These are phyloP conservation scores for Comarum palustre DNA, from an alignment of 306 rosid species.

Conservation along the genomic window DNA sequence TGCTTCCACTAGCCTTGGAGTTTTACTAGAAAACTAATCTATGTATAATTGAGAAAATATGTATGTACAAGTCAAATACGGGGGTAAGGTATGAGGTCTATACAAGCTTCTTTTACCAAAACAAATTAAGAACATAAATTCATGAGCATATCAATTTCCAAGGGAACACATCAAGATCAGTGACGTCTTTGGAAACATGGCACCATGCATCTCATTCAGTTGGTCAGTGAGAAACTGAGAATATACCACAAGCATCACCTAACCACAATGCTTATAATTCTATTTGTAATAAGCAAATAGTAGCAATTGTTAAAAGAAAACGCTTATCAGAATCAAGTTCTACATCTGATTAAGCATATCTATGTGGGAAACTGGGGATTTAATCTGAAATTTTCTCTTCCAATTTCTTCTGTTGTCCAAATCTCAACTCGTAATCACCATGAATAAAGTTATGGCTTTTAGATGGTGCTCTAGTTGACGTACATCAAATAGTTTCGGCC, in stretches of 20 bases:
- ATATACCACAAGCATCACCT: background rate
- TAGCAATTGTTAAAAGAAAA: background rate
- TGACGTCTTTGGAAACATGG: background rate
- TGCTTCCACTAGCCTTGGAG: background rate
- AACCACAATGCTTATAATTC: background rate
- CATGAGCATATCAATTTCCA: background rate
- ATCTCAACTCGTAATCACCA: background rate
- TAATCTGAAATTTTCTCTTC: background rate
- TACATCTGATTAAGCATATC: background rate
- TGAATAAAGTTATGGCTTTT: no score
- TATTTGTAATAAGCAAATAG: background rate
- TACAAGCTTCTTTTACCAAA: background rate
- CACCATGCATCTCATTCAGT: background rate
- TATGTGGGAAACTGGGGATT: background rate
- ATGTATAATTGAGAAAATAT: background rate
- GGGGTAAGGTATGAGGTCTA: background rate
- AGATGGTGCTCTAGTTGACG: no score
- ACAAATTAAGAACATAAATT: background rate
- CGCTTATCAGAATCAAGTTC: no score
- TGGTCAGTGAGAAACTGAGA: background rate
- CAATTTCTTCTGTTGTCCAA: background rate
- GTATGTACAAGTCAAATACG: background rate
- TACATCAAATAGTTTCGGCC: no score
- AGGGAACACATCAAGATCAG: background rate
- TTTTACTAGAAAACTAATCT: background rate